A percentile compares a stretch with the other conserved stretches of the same genome.
Evolutionary conservation across 164 flowering plant genomes (phyloP).

Genomic region (Berberis vulgaris): DNA sequence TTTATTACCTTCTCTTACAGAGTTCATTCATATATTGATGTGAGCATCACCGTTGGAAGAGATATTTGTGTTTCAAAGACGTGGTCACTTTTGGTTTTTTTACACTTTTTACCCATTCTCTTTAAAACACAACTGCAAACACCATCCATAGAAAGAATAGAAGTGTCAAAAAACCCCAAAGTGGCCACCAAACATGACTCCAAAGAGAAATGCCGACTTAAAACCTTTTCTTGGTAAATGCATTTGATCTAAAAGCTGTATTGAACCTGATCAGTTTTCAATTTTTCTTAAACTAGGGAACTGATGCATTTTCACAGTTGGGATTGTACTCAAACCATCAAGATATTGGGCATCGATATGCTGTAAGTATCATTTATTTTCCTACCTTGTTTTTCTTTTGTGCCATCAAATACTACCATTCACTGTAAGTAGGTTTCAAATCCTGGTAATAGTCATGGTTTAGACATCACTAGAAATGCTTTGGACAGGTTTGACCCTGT

Average conservation of each 20-base stretch:
- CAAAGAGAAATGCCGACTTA: not conserved
- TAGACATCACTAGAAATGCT: not conserved
- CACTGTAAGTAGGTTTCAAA: not conserved
- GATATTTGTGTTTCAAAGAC: no score
- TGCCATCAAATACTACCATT: not conserved
- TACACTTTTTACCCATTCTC: no score
- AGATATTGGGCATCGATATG: conserved; percentile 94
- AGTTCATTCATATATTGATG: no score
- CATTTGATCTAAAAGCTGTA: not conserved
- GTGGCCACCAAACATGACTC: no score
- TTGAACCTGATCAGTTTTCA: not conserved
- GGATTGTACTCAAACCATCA: conserved; percentile 96
- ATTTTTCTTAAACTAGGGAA: conserved; percentile 42
- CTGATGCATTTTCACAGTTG: conserved; percentile 98
- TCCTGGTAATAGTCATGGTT: not conserved
- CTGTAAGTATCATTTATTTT: conserved; percentile 47
- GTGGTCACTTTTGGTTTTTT: no score
- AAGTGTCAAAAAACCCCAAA: no score
- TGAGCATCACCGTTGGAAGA: no score
- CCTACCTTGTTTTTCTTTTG: not conserved
- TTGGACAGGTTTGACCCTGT: no score
- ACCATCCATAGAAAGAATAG: no score
- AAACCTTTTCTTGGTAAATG: not conserved
- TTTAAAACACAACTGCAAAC: no score
- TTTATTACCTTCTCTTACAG: no score